Percentiles rank a stretch among this genome's conserved stretches.
phyloP scores from a whole-genome alignment of 169 alveolate species.

The Fabrea salina region DNA sequence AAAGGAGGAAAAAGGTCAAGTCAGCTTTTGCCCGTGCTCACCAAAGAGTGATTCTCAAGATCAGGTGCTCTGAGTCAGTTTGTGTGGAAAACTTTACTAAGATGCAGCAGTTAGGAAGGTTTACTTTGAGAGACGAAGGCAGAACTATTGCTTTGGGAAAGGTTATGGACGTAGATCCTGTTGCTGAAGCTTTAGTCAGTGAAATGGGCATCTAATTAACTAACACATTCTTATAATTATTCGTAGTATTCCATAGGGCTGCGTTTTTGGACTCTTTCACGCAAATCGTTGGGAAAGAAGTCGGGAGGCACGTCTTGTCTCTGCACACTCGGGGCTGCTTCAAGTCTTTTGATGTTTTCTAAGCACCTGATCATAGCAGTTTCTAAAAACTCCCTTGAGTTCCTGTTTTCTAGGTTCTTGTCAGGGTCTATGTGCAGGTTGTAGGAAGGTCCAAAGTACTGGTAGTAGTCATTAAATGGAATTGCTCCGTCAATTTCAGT shows the following conservation, averaged over 20 bases:
- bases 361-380: slow-evolving; percentile 87
- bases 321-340: slow-evolving; percentile 94
- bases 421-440: slow-evolving; percentile 92
- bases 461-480: slow-evolving; percentile 94
- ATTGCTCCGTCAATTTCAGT: slow-evolving; percentile 90
- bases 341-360: slow-evolving; percentile 91
- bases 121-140: slow-evolving; percentile 96
- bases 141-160: slow-evolving; percentile 25
- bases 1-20: slow-evolving; percentile 58
- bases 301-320: slow-evolving; percentile 90
- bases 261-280: background rate
- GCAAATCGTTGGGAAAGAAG: slow-evolving; percentile 64
- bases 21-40: slow-evolving; percentile 59
- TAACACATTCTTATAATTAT: background rate
- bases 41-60: slow-evolving; percentile 61
- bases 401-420: slow-evolving; percentile 88
- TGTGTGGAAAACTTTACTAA: slow-evolving; percentile 89
- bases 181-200: background rate
- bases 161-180: background rate
- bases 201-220: no score
- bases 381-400: slow-evolving; percentile 93
- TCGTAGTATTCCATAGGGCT: background rate
- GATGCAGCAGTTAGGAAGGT: slow-evolving; percentile 92
- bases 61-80: slow-evolving; percentile 73
- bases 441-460: slow-evolving; percentile 96